Evolutionary conservation across 345 rosid species (phyloP), one percentile per base, ranked within the genome.

Genomic region (Eucalyptus curtisii): DNA sequence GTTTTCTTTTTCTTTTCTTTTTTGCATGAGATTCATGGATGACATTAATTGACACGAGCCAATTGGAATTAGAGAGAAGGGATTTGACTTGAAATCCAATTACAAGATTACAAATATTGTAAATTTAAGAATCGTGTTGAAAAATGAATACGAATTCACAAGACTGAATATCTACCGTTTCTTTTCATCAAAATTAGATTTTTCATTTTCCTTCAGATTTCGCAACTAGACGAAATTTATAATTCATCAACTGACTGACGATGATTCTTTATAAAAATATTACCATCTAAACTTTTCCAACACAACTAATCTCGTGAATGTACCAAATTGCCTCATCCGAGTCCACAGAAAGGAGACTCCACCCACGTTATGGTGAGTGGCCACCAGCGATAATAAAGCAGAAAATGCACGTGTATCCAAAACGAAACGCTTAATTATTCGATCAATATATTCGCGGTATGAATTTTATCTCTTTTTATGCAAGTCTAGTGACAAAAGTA

Each of bases 171-270:
- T 37, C 1, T 5, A 40, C 8, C 20, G 5, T 71, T 19, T 7
- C 8, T 71, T 9, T 37, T 71, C 81, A 71, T 33, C 25, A 6
- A 19, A 37, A 20, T 37, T 71, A 0, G 3, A 37, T 17, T 71
- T 3, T 71, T 37, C 4, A 5, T 37, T 37, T 27, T 59, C 37
- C 13, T 33, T 71, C 7, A 0, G 2, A 55, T 55, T 55, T 24
- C 1, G 1, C 5, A 6, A 20, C 2, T 20, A 0, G 47, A 5
- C 5, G 22, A 40, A 37, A 20, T 40, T 40, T 20, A 40, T 22
- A 2, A 20, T 37, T 8, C 8, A 19, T 8, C 3, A 3, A 37
- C 2, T 1, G 1, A 68, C 1, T 0, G 3, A 31, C 1, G 4
- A 33, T 1, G 1, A 17, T 33, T 17, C 25, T 17, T 17, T 10